These are phyloP conservation scores for Chytriomyces hyalinus DNA, from an alignment of 192 early-diverging fungal genomes.

Conservation along the genomic window DNA sequence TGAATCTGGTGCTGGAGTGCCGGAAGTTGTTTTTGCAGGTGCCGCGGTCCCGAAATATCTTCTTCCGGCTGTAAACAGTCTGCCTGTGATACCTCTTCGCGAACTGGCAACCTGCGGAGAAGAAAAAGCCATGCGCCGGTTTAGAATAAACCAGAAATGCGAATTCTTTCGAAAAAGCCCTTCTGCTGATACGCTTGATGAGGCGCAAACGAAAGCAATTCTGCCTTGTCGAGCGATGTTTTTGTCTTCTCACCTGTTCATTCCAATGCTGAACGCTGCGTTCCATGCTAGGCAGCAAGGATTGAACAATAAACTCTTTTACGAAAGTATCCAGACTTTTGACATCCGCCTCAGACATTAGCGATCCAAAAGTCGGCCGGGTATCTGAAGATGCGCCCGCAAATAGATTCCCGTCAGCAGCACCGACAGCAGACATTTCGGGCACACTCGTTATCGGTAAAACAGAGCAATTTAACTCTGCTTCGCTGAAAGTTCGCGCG, in stretches of 20 bases:
- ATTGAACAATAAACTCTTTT: conserved; percentile 70
- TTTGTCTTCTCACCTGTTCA: conserved; percentile 67
- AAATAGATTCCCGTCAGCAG: background rate
- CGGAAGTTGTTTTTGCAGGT: conserved; percentile 25
- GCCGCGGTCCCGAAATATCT: conserved; percentile 78
- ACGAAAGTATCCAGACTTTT: conserved; percentile 57
- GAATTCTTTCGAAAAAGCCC: too few species aligned
- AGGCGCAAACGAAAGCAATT: conserved; percentile 4
- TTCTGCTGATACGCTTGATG: background rate
- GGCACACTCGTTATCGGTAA: background rate
- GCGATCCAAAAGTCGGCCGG: conserved; percentile 31
- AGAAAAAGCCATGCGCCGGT: too few species aligned
- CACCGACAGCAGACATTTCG: background rate
- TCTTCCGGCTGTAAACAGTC: conserved; percentile 81
- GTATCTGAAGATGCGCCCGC: background rate
- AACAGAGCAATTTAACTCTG: conserved; percentile 13
- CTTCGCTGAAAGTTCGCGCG: conserved; percentile 10
- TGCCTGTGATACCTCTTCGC: conserved; percentile 85
- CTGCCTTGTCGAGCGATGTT: background rate
- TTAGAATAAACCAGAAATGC: too few species aligned
- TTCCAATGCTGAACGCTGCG: conserved; percentile 84
- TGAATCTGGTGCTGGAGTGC: background rate
- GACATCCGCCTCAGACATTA: conserved; percentile 51
- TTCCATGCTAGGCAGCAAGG: conserved; percentile 89
- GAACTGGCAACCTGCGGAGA: conserved; percentile 70